A percentile compares a stretch with the other conserved stretches of the same genome.
These are phyloP conservation scores for Arctostaphylos glauca DNA, from an alignment of 148 eudicot genomes.

Conservation along the genomic window DNA sequence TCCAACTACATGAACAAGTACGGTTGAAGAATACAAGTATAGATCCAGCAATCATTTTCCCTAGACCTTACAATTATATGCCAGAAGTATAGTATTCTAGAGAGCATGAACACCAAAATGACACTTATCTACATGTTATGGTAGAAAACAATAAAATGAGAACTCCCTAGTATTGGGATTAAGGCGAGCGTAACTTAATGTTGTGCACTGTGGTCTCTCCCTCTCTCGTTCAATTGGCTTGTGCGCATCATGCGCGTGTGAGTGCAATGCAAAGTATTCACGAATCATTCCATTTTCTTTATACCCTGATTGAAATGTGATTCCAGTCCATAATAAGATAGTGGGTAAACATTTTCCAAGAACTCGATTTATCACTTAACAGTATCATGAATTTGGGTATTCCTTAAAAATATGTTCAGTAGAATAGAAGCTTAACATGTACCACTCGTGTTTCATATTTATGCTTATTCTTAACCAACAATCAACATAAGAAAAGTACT, in stretches of 20 bases:
- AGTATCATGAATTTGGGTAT: not conserved
- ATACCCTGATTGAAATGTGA: not conserved
- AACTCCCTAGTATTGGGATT: not conserved
- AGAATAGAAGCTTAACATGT: not conserved
- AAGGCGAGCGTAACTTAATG: not conserved
- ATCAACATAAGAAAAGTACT: not conserved
- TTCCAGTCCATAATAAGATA: not conserved
- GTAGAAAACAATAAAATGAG: not conserved
- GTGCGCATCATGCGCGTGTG: no score
- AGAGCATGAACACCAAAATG: not conserved
- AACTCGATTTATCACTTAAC: not conserved
- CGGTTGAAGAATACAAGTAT: not conserved
- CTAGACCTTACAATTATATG: not conserved
- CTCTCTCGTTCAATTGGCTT: not conserved
- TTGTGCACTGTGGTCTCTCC: not conserved
- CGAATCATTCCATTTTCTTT: not conserved
- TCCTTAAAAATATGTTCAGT: not conserved
- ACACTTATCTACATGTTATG: not conserved
- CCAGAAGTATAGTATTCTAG: not conserved
- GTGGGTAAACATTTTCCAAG: not conserved
- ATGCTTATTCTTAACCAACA: not conserved
- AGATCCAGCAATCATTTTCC: not conserved
- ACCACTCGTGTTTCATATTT: not conserved
- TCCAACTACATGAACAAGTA: not conserved
- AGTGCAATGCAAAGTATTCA: not conserved